phyloP scores from a whole-genome alignment of 1,139 yeast genomes.

The Fermentozyma sake region DNA sequence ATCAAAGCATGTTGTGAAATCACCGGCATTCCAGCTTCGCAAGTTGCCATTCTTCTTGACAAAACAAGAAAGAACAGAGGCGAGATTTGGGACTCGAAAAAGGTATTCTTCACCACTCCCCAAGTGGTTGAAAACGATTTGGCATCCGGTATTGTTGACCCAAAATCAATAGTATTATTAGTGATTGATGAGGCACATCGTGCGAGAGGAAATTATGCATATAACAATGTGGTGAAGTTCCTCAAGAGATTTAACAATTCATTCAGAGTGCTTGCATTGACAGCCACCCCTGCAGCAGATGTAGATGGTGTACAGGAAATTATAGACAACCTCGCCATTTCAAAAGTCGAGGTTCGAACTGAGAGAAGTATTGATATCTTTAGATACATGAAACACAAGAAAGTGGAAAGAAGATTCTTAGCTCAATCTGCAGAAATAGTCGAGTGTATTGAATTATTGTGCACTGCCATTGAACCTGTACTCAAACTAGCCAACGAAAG shows the following conservation, averaged over 20 bases:
- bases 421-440: conserved; percentile 49
- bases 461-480: conserved; percentile 59
- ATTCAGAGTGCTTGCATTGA: conserved; percentile 74
- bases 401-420: conserved; percentile 55
- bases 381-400: conserved; percentile 71
- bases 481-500: conserved; percentile 60
- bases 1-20: conserved; percentile 88
- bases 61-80: conserved; percentile 60
- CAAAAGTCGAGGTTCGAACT: conserved; percentile 79
- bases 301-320: conserved; percentile 87
- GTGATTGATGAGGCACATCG: conserved; percentile 97
- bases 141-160: conserved; percentile 67
- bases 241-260: conserved; percentile 60
- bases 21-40: conserved; percentile 73
- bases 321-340: conserved; percentile 65
- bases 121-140: conserved; percentile 94
- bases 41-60: conserved; percentile 80
- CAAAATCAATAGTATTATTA: conserved; percentile 66
- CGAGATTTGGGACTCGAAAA: conserved; percentile 68
- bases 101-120: conserved; percentile 92
- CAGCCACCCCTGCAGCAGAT: conserved; percentile 93
- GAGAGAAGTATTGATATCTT: conserved; percentile 81
- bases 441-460: conserved; percentile 40
- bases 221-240: conserved; percentile 72
- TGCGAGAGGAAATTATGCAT: conserved; percentile 86